Percentiles rank a stretch among this genome's conserved stretches.
Evolutionary conservation across 805 yeast species (phyloP).

Genomic region (Candida rishiriensis): DNA sequence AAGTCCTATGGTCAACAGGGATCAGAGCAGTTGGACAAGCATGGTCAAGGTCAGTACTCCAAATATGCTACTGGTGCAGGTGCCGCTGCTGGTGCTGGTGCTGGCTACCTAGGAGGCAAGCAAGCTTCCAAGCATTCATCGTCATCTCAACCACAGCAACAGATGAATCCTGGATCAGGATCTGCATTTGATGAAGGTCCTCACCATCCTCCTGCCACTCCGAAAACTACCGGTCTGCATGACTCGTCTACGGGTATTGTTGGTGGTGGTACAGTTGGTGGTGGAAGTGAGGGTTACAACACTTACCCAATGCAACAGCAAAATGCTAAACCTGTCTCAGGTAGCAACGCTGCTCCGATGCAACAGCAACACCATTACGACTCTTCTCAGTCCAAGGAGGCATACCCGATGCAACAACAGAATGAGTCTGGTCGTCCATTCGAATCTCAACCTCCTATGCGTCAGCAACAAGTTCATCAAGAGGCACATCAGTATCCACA

Average conservation of each 20-base stretch:
- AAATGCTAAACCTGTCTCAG: neutral
- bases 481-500: too few relatives aligned
- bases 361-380: neutral
- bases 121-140: neutral
- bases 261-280: too few relatives aligned
- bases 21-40: too few relatives aligned
- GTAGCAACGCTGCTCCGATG: neutral
- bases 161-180: neutral
- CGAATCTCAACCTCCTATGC: too few relatives aligned
- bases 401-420: neutral
- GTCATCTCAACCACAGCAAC: neutral
- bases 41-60: too few relatives aligned
- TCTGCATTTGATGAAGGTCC: neutral
- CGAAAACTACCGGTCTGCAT: too few relatives aligned
- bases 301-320: neutral
- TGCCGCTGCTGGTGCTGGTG: conserved; percentile 3
- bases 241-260: too few relatives aligned
- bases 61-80: neutral
- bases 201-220: too few relatives aligned
- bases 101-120: conserved; percentile 1
- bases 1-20: too few relatives aligned
- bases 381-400: neutral
- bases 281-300: too few relatives aligned
- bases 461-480: too few relatives aligned
- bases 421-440: too few relatives aligned